Base-by-base conservation (phyloP, 345 rosid species). In the Salix brachista region DNA sequence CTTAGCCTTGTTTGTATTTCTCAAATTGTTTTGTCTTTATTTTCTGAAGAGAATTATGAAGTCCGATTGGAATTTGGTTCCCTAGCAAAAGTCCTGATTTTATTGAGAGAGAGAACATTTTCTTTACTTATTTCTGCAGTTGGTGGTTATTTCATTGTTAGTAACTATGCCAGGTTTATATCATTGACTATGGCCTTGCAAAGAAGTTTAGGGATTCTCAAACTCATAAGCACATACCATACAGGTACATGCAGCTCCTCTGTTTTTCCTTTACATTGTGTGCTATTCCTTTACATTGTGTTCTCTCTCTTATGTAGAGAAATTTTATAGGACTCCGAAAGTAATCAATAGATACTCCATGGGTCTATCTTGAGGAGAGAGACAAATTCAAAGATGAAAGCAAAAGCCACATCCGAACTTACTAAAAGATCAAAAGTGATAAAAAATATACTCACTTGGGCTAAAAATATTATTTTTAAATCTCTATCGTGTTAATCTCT, bases 161-260 rank as follows among this genome's bases (percentile, higher is more conserved):
- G 34, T 61, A 28, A 12, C 13, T 76, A 23, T 69, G 52, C 28
- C 80, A 76, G 83, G 83, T 81, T 72, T 81, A 77, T 74, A 67
- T 77, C 25, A 81, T 81, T 37, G 83, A 80, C 32, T 80, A 75
- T 56, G 83, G 83, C 16, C 83, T 80, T 65, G 83, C 83, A 28
- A 80, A 80, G 67, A 80, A 76, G 70, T 80, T 71, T 37, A 65
- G 75, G 77, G 83, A 80, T 72, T 76, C 76, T 56, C 83, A 76
- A 65, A 80, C 83, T 71, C 83, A 76, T 60, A 80, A 80, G 77
- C 83, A 80, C 67, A 80, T 80, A 71, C 83, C 83, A 39, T 80
- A 80, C 52, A 71, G 83, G 83, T 80, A 71, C 34, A 11, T 3
- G 21, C 36, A 46, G 17, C 3, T 46, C 14, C 50, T 50, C 28